Conservation (phyloP, 164 flowering plant genomes). For the Umbellularia californica region DNA sequence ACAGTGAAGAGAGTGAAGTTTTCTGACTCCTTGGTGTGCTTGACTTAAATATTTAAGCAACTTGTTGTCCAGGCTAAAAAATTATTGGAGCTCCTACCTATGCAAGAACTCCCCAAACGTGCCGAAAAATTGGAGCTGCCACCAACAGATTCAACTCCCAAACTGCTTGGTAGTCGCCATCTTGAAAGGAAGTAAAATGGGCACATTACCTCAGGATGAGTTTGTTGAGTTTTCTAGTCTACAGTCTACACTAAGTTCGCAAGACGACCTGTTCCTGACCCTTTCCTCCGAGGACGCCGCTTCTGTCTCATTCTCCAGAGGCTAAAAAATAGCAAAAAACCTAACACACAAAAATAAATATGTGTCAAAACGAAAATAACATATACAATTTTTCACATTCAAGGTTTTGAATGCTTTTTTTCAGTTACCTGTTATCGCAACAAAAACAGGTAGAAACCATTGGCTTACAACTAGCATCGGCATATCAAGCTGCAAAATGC, state of each 20-base stretch:
- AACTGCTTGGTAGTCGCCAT: background rate
- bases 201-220: background rate
- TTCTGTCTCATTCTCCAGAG: constrained; percentile 78
- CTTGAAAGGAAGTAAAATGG: background rate
- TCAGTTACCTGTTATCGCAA: constrained; percentile 60
- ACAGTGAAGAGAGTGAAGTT: background rate
- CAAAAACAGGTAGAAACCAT: constrained; percentile 71
- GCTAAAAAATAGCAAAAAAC: constrained; percentile 55
- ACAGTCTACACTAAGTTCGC: constrained; percentile 30
- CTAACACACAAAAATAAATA: constrained; percentile 25
- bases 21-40: background rate
- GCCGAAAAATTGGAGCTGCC: background rate
- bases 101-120: background rate
- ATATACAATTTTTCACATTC: too few relatives aligned
- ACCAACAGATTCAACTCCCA: background rate
- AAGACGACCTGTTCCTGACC: constrained; percentile 55
- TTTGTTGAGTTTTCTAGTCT: background rate
- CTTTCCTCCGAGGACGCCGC: constrained; percentile 71
- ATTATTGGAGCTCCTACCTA: background rate
- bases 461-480: constrained; percentile 60
- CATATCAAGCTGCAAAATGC: constrained; percentile 59
- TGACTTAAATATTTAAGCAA: background rate
- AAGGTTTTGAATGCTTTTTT: background rate
- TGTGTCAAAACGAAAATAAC: background rate
- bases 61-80: background rate